Evolutionary conservation across 768 basidiomycete genomes (phyloP), one percentile per base, ranked within the genome.

Genomic region (Mycena floridula): DNA sequence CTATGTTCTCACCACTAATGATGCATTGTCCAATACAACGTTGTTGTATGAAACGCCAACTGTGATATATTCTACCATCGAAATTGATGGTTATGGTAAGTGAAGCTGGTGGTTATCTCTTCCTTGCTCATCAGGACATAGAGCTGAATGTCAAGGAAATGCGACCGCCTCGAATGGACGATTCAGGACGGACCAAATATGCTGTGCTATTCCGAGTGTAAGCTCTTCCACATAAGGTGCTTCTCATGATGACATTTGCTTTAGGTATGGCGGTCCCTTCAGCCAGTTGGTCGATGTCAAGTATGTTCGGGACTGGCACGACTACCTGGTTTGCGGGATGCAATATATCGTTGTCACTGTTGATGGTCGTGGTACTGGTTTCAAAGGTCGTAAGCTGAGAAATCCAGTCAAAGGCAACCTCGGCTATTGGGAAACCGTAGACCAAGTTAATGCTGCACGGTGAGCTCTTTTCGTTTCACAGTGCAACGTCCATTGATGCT

Each of bases 281-380:
- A 89, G 87, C 42, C 96, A 99, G 58, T 62, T 74, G 49, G 89
- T 94, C 23, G 69, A 82, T 58, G 65, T 79, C 15, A 65, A 62
- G 24, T 98, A 78, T 63, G 54, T 56, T 12, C 77, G 84, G 21
- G 86, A 88, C 63, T 98, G 91, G 90, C 82, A 92, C 51, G 76
- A 89, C 46, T 95, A 86, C 63, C 72, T 96, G 28, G 87, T 84
- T 11, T 84, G 87, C 54, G 76, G 78, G 18, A 66, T 89, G 41
- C 79, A 89, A 51, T 95, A 93, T 59, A 73, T 99, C 27, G 72
- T 94, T 25, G 89, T 99, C 44, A 66, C 76, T 28, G 87, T 97
- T 28, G 96, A 99, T 57, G 92, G 92, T 0, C 79, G 96, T 16
- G 96, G 95, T 0, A 99, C 95, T 0, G 95, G 95, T 2, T 90